Evolutionary conservation across 2,329 filamentous ascomycete species (phyloP).

Genomic region (Alternaria angustiovoidea): DNA sequence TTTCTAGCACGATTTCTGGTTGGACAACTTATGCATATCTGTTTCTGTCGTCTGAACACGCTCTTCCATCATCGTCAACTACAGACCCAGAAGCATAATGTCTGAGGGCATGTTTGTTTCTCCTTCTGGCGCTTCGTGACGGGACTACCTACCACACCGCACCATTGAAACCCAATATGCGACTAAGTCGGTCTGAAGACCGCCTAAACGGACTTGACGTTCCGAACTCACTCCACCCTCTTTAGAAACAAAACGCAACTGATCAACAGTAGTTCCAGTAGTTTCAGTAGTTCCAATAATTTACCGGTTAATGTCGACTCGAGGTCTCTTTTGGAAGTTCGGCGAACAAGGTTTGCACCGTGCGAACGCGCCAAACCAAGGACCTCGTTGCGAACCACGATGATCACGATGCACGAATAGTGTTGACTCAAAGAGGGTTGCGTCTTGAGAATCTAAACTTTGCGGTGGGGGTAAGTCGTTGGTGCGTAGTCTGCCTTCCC

Average conservation of each 20-base stretch:
- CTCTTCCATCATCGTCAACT: background rate
- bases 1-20: background rate
- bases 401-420: background rate
- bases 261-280: background rate
- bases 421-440: background rate
- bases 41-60: background rate
- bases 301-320: background rate
- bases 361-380: background rate
- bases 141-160: background rate
- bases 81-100: background rate
- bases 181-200: background rate
- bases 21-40: background rate
- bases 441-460: background rate
- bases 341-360: background rate
- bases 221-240: background rate
- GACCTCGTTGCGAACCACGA: background rate
- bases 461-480: background rate
- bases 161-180: background rate
- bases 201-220: background rate
- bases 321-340: background rate
- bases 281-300: background rate
- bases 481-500: background rate
- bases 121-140: no score
- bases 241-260: background rate
- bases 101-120: no score